These are phyloP conservation scores for Stagonosporopsis vannaccii DNA, from an alignment of 2,329 filamentous ascomycete genomes.

Conservation along the genomic window DNA sequence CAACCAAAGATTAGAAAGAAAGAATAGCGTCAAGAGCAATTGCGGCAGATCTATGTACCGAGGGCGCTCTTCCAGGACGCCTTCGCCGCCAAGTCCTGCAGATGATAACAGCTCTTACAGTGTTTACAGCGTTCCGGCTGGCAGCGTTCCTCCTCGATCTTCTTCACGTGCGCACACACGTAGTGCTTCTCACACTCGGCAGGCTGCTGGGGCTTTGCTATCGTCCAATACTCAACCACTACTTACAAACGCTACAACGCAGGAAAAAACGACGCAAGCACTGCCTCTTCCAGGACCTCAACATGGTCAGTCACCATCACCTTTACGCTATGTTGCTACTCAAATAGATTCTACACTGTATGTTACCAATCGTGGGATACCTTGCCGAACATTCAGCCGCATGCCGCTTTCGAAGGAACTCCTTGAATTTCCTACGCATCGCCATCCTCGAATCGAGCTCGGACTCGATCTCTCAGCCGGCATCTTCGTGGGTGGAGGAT, in stretches of 20 bases:
- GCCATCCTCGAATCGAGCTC: slow-evolving; percentile 58
- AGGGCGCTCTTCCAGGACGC: slow-evolving; percentile 38
- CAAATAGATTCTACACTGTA: slow-evolving; percentile 54
- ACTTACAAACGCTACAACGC: slow-evolving; percentile 23
- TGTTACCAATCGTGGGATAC: slow-evolving; percentile 52
- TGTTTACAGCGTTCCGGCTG: slow-evolving; percentile 55
- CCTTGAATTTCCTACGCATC: slow-evolving; percentile 57
- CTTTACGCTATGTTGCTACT: slow-evolving; percentile 53
- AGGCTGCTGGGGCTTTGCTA: slow-evolving; percentile 26
- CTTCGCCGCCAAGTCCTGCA: slow-evolving; percentile 42
- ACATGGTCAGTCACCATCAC: slow-evolving; percentile 51
- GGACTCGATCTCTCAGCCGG: slow-evolving; percentile 60
- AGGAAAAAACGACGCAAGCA: slow-evolving; percentile 27
- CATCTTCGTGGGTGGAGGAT: slow-evolving; percentile 63
- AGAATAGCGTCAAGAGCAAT: slow-evolving; percentile 37
- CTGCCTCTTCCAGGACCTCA: slow-evolving; percentile 46
- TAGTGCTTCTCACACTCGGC: slow-evolving; percentile 33
- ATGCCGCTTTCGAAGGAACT: slow-evolving; percentile 57
- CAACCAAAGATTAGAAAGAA: slow-evolving; percentile 39
- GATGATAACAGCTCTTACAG: slow-evolving; percentile 51
- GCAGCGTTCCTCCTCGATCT: slow-evolving; percentile 55
- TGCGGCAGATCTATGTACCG: slow-evolving; percentile 37
- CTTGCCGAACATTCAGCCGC: slow-evolving; percentile 59
- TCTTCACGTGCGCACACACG: slow-evolving; percentile 50
- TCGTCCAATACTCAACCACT: slow-evolving; percentile 25